Evolutionary conservation across 2,329 filamentous ascomycete genomes (phyloP).

Genomic region (Nigrograna mackinnonii): DNA sequence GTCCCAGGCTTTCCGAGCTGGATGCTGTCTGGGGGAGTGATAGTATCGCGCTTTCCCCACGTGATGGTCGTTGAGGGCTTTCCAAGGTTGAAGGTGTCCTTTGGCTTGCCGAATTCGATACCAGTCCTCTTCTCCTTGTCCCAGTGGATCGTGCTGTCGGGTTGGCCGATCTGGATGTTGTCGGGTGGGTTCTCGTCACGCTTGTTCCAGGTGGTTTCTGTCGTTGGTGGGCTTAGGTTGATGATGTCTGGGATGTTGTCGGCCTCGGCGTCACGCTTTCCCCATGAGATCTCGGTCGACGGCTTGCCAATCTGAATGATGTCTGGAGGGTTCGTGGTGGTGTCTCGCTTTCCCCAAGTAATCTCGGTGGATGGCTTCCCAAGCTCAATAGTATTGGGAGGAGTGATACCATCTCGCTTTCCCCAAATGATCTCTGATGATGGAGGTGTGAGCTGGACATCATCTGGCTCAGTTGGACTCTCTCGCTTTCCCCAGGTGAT

Average conservation of each 20-base stretch:
- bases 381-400: conserved; percentile 11
- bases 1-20: conserved; percentile 2
- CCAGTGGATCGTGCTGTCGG: conserved; percentile 3
- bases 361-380: conserved; percentile 17
- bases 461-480: background rate
- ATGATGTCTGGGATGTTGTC: conserved; percentile 11
- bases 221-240: conserved; percentile 6
- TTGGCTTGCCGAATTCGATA: too few relatives aligned
- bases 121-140: too few relatives aligned
- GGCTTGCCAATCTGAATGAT: background rate
- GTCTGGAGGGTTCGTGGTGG: background rate
- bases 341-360: conserved; percentile 14
- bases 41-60: conserved; percentile 8
- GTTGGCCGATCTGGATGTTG: conserved; percentile 4
- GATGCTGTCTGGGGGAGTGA: conserved; percentile 3
- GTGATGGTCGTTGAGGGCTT: conserved; percentile 6
- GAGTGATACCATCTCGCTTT: conserved; percentile 1
- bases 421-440: conserved; percentile 19
- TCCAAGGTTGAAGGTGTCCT: conserved; percentile 5
- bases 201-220: conserved; percentile 9
- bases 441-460: conserved; percentile 15
- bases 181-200: conserved; percentile 7
- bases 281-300: conserved; percentile 3
- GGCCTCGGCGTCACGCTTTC: too few relatives aligned
- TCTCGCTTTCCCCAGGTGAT: conserved; percentile 9